Conservation (phyloP, 805 yeast species). For the Candida incommunis region DNA sequence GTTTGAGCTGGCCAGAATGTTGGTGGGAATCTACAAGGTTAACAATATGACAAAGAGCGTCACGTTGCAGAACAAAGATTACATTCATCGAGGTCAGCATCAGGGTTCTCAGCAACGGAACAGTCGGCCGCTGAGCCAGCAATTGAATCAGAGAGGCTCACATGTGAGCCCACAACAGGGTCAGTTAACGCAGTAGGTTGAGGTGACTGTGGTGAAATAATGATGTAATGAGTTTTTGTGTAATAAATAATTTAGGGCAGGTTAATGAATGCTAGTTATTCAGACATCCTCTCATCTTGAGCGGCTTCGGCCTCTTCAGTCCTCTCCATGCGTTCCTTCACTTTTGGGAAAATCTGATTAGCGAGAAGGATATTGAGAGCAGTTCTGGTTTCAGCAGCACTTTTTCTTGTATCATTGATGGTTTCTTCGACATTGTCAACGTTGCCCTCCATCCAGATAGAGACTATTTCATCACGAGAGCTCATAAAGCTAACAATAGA, state of each 20-base stretch:
- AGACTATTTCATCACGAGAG: not conserved
- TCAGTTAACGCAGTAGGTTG: too few relatives aligned
- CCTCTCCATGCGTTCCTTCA: not conserved
- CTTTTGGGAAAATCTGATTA: not conserved
- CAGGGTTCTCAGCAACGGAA: not conserved
- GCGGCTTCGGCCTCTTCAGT: too few relatives aligned
- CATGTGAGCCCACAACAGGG: too few relatives aligned
- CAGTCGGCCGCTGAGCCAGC: too few relatives aligned
- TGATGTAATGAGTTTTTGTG: too few relatives aligned
- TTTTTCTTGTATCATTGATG: not conserved
- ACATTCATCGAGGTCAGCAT: not conserved
- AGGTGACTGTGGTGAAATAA: too few relatives aligned
- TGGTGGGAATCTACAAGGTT: conserved; percentile 91
- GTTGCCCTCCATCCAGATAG: not conserved
- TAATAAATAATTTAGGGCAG: too few relatives aligned
- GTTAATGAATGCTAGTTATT: too few relatives aligned
- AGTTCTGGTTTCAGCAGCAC: not conserved
- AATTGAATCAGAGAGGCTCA: too few relatives aligned
- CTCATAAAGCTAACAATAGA: not conserved
- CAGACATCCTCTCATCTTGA: too few relatives aligned
- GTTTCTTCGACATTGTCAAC: not conserved
- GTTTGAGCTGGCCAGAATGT: conserved; percentile 91
- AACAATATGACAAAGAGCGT: conserved; percentile 82
- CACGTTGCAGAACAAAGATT: conserved; percentile 53
- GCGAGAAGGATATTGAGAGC: not conserved